These are phyloP conservation scores for Fusarium devonianum DNA, from an alignment of 2,329 filamentous ascomycete genomes.

Conservation along the genomic window DNA sequence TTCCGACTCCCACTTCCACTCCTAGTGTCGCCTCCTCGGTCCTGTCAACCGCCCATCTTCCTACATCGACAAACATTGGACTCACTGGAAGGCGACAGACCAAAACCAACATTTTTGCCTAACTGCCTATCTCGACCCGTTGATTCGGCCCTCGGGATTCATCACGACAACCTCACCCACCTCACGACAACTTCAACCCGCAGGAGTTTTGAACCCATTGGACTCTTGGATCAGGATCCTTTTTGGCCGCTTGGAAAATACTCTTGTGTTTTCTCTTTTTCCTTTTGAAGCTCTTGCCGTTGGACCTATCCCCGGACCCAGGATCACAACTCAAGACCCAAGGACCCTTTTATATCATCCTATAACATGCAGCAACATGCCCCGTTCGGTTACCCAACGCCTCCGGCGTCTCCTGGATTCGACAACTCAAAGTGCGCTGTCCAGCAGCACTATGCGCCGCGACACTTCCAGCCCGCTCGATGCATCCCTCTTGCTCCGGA, in stretches of 20 bases:
- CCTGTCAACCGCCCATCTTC: conserved; percentile 16
- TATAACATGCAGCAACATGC: conserved; percentile 67
- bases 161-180: conserved; percentile 32
- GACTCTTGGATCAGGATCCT: conserved; percentile 41
- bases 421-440: conserved; percentile 56
- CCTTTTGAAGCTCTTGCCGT: conserved; percentile 38
- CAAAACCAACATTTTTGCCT: conserved; percentile 16
- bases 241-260: conserved; percentile 39
- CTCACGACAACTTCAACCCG: conserved; percentile 28
- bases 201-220: conserved; percentile 38
- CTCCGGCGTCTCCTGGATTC: conserved; percentile 64
- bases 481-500: conserved; percentile 73
- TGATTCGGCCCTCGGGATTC: conserved; percentile 56
- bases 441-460: conserved; percentile 48
- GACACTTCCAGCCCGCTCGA: conserved; percentile 51
- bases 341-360: conserved; percentile 43
- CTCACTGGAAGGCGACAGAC: conserved; percentile 27
- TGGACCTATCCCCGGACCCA: conserved; percentile 33
- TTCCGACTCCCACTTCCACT: conserved; percentile 43
- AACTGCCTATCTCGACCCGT: conserved; percentile 53
- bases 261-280: conserved; percentile 36
- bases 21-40: conserved; percentile 34
- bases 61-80: conserved; percentile 22
- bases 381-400: conserved; percentile 64
- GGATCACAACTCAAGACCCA: conserved; percentile 31